Evolutionary conservation across 768 basidiomycete genomes (phyloP).

Genomic region (Roridomyces roridus): DNA sequence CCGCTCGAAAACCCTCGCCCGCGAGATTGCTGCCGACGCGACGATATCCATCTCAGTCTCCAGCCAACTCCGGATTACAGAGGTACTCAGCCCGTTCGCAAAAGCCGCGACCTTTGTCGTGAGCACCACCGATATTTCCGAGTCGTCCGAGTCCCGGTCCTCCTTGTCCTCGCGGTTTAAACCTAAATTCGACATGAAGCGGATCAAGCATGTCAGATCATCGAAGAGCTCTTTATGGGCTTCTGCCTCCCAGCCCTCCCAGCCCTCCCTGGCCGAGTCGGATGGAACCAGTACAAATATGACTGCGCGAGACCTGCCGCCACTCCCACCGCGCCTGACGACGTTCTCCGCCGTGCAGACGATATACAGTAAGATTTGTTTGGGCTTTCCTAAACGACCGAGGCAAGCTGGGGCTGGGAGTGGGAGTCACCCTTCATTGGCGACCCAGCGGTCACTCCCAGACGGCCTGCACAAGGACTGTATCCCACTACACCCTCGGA

Average conservation of each 20-base stretch:
- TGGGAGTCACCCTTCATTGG: slow-evolving; percentile 32
- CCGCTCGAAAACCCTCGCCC: slow-evolving; percentile 44
- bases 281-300: too few species aligned
- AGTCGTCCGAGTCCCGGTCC: slow-evolving; percentile 5
- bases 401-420: slow-evolving; percentile 26
- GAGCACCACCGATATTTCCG: not conserved
- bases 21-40: slow-evolving; percentile 52
- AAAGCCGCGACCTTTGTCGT: slow-evolving; percentile 14
- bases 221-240: slow-evolving; percentile 13
- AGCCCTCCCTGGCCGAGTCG: not conserved
- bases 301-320: not conserved
- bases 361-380: slow-evolving; percentile 41
- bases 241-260: not conserved
- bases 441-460: slow-evolving; percentile 37
- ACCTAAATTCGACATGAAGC: not conserved
- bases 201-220: not conserved
- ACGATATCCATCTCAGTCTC: slow-evolving; percentile 49
- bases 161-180: not conserved
- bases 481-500: slow-evolving; percentile 43
- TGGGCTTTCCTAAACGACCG: slow-evolving; percentile 58
- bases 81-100: slow-evolving; percentile 20
- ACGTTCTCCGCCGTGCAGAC: slow-evolving; percentile 24
- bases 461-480: slow-evolving; percentile 54
- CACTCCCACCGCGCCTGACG: not conserved
- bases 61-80: slow-evolving; percentile 42